Percentiles rank a stretch among this genome's conserved stretches.
These are phyloP conservation scores for Anthostomella pinea DNA, from an alignment of 2,329 filamentous ascomycete genomes.

Conservation along the genomic window DNA sequence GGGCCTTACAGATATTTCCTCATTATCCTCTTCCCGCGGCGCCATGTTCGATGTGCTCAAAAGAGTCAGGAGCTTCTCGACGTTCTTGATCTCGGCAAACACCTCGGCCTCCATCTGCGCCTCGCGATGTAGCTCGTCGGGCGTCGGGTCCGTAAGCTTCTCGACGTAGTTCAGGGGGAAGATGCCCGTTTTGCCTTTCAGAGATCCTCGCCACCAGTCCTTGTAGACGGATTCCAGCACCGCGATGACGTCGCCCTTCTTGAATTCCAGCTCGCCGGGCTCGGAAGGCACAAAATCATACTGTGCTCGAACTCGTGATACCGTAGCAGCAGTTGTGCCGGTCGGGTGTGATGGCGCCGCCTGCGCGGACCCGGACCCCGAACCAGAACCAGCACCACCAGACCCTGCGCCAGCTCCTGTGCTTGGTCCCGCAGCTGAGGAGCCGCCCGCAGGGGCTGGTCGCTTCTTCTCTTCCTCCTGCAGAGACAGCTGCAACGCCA, in stretches of 20 bases:
- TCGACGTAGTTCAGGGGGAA: constrained; percentile 99
- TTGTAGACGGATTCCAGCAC: constrained; percentile 98
- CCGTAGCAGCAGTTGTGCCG: constrained; percentile 92
- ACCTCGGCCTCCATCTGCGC: constrained; percentile 86
- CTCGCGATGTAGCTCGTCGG: constrained; percentile 90
- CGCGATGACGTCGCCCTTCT: constrained; percentile 94
- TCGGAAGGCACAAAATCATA: constrained; percentile 96
- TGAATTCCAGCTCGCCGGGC: constrained; percentile 90
- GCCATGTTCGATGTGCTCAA: constrained; percentile 83
- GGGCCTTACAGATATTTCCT: constrained; percentile 78
- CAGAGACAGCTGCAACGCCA: constrained; percentile 88
- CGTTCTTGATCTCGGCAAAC: constrained; percentile 63
- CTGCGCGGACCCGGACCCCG: constrained; percentile 35
- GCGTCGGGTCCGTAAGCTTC: constrained; percentile 91
- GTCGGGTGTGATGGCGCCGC: constrained; percentile 61
- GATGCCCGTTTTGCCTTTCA: constrained; percentile 93
- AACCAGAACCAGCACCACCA: constrained; percentile 22
- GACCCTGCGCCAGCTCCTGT: constrained; percentile 26
- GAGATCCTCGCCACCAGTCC: constrained; percentile 97
- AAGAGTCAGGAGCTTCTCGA: constrained; percentile 74
- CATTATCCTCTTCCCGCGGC: constrained; percentile 84
- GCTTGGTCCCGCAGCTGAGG: constrained; percentile 34
- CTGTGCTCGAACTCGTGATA: constrained; percentile 87
- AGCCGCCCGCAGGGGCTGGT: constrained; percentile 37
- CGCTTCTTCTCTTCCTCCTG: constrained; percentile 75